Base-by-base conservation (phyloP, 176 grass and related monocot genomes). In the Carex littledalei region DNA sequence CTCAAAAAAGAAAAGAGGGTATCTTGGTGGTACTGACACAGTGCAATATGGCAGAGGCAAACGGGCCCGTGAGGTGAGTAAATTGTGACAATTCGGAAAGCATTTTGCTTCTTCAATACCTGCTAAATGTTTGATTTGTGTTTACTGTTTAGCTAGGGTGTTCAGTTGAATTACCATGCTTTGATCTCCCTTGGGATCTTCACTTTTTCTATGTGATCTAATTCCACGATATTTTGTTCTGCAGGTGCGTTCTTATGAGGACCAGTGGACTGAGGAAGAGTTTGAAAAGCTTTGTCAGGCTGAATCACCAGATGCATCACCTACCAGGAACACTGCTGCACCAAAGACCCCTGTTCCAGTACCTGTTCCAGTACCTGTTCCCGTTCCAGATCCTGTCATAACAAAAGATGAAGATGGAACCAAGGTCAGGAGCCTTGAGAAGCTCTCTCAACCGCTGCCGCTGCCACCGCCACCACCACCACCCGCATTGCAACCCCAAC, bases 241-340 rank as follows among this genome's bases (percentile, higher is more conserved):
- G 21, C 84, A 99, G 96, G 96, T 99, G 60, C 93, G 96, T 43
- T 99, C 93, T 76, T 99, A 99, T 73, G 96, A 95, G 85, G 96
- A 99, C 79, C 96, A 99, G 73, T 99, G 93, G 96, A 95, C 96
- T 14, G 96, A 99, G 88, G 96, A 99, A 94, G 96, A 99, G 79
- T 99, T 99, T 78, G 96, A 99, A 86, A 99, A 99, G 77, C 96
- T 99, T 89, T 99, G 96, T 86, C 93, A 99, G 84, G 93, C 32
- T 71, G 96, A 95, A 84, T 84, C 96, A 81, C 90, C 96, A 8
- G 88, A 87, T 0, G 88, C 89, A 69, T 86, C 90, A 29, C 74
- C 74, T 56, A 57, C 4, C 24, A 78, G 74, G 74, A 57, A 26
- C 52, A 78, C 74, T 57, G 52, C 74, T 78, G n/a, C 14, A 31